These are phyloP conservation scores for Grosmannia huntii DNA, from an alignment of 2,329 filamentous ascomycete genomes.

Conservation along the genomic window DNA sequence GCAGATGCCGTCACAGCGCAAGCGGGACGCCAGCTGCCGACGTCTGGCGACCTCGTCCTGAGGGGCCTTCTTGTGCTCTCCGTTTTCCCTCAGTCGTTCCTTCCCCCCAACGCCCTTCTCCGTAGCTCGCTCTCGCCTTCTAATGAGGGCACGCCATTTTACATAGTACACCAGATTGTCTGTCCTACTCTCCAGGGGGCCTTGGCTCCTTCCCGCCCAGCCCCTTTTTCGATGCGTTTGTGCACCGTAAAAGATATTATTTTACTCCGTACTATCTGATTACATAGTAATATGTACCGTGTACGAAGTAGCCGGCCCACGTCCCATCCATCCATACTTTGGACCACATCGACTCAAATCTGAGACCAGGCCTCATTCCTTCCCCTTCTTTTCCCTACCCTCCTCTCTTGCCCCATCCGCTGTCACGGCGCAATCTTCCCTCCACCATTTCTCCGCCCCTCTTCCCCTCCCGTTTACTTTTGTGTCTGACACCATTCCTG, in stretches of 20 bases:
- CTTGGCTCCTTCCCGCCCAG: background rate
- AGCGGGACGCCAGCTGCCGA: background rate
- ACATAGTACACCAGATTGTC: background rate
- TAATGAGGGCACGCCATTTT: background rate
- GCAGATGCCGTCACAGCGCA: background rate
- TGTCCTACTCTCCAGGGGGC: background rate
- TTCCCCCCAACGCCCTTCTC: background rate
- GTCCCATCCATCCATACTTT: background rate
- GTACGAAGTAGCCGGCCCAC: background rate
- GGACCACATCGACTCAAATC: background rate
- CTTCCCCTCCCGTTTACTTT: background rate
- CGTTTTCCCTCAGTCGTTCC: background rate
- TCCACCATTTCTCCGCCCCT: background rate
- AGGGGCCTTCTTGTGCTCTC: background rate
- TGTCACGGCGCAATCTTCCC: background rate
- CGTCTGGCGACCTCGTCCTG: too few relatives aligned
- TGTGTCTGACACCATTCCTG: background rate
- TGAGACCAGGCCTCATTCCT: slow-evolving; percentile 9
- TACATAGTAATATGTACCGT: too few relatives aligned
- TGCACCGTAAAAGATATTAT: background rate
- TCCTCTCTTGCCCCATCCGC: background rate
- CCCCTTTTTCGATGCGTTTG: background rate
- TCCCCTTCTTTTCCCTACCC: background rate
- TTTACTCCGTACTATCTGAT: too few relatives aligned
- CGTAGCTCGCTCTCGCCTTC: background rate